phyloP scores from a whole-genome alignment of 306 rosid genomes.

The Cicer cuneatum region DNA sequence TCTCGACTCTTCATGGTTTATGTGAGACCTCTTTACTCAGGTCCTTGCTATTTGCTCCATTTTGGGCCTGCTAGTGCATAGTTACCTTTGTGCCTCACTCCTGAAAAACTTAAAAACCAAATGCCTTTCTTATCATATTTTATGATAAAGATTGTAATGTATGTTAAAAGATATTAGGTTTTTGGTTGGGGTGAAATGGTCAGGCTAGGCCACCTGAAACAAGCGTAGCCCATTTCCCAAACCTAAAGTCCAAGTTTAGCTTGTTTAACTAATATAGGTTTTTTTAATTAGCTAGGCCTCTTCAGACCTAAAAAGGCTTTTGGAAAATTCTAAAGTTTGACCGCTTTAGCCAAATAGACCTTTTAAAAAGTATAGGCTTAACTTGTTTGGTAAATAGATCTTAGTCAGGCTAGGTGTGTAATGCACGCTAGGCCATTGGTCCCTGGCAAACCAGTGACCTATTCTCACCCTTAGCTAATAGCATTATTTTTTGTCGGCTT shows the following conservation, averaged over 20 bases:
- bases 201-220: neutral
- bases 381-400: neutral
- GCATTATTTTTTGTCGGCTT: neutral
- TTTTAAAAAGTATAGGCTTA: neutral
- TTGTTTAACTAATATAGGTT: neutral
- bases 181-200: conserved; percentile 1
- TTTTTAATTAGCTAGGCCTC: neutral
- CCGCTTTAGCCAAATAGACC: neutral
- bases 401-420: neutral
- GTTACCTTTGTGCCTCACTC: conserved; percentile 4
- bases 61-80: neutral
- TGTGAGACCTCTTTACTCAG: neutral
- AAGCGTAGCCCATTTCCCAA: neutral
- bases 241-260: neutral
- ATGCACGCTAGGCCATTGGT: neutral
- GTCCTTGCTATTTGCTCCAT: neutral
- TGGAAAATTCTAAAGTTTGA: neutral
- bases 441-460: neutral
- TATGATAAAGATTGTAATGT: neutral
- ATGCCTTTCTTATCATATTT: neutral
- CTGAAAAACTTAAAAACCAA: neutral
- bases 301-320: neutral
- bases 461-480: neutral
- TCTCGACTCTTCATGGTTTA: neutral
- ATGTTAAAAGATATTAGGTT: conserved; percentile 6